phyloP scores from a whole-genome alignment of 2,329 filamentous ascomycete genomes.

The Fusarium sp. region DNA sequence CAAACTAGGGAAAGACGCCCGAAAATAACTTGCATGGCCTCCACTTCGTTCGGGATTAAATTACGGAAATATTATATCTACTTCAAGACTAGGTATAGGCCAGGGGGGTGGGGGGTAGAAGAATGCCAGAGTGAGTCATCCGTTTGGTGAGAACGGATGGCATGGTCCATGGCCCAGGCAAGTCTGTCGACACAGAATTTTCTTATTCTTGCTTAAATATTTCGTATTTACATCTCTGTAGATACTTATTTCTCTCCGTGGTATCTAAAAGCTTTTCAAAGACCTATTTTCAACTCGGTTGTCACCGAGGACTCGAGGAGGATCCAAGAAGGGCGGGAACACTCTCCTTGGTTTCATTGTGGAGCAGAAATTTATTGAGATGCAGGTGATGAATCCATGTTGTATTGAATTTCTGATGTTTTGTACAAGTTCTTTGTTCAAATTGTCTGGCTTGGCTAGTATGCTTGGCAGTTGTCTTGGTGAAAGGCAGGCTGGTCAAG shows the following conservation, averaged over 20 bases:
- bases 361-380: background rate
- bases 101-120: background rate
- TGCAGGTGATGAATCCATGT: background rate
- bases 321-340: background rate
- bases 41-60: background rate
- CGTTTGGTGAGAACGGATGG: background rate
- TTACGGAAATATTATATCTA: background rate
- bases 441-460: background rate
- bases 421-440: background rate
- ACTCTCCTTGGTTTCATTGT: background rate
- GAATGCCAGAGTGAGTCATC: background rate
- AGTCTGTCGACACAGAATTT: background rate
- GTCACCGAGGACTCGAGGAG: too few relatives aligned
- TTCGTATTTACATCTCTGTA: background rate
- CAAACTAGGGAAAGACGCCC: too few relatives aligned
- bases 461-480: background rate
- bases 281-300: background rate
- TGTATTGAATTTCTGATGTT: background rate
- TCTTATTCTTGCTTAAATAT: background rate
- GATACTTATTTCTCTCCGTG: background rate
- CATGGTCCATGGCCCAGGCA: background rate
- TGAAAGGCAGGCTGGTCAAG: background rate
- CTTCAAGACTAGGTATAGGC: background rate
- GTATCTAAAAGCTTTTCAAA: background rate
- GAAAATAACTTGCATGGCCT: background rate